Evolutionary conservation across 805 yeast species (phyloP).

Genomic region (Saccharomyces jurei): DNA sequence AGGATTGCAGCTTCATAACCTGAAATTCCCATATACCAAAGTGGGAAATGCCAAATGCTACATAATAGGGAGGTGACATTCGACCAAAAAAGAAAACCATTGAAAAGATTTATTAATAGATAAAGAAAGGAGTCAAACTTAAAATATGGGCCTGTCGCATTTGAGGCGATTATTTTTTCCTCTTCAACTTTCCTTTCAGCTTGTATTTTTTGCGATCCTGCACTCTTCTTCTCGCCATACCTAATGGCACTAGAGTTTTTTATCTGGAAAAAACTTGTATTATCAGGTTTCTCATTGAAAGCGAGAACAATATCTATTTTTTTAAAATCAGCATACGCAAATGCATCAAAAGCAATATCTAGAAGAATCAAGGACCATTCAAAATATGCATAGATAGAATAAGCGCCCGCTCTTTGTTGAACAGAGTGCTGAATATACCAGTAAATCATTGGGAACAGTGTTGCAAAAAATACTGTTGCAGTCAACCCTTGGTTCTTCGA

Average conservation of each 20-base stretch:
- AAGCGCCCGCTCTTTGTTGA: constrained; percentile 83
- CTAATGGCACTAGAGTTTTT: neutral
- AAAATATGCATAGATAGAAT: constrained; percentile 85
- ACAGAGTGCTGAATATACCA: constrained; percentile 92
- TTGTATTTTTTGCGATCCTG: neutral
- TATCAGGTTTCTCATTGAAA: constrained; percentile 14
- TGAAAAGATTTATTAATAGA: constrained; percentile 36
- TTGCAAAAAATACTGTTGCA: constrained; percentile 47
- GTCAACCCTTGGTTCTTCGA: constrained; percentile 34
- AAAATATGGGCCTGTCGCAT: neutral
- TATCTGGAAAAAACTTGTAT: constrained; percentile 15
- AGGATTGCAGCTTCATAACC: constrained; percentile 79
- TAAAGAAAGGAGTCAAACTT: constrained; percentile 26
- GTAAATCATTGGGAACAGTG: constrained; percentile 73
- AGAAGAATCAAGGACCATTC: constrained; percentile 86
- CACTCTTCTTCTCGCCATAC: constrained; percentile 1
- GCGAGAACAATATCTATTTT: constrained; percentile 41
- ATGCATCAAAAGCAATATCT: constrained; percentile 79
- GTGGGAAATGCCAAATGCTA: constrained; percentile 93
- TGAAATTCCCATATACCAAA: constrained; percentile 96
- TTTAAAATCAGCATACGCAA: constrained; percentile 63
- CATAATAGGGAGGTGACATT: constrained; percentile 71
- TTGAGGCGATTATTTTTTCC: neutral
- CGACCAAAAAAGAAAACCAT: constrained; percentile 81
- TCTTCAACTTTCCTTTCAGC: neutral